Evolutionary conservation across 2,329 filamentous ascomycete genomes (phyloP).

Genomic region (Sporothrix phasma): DNA sequence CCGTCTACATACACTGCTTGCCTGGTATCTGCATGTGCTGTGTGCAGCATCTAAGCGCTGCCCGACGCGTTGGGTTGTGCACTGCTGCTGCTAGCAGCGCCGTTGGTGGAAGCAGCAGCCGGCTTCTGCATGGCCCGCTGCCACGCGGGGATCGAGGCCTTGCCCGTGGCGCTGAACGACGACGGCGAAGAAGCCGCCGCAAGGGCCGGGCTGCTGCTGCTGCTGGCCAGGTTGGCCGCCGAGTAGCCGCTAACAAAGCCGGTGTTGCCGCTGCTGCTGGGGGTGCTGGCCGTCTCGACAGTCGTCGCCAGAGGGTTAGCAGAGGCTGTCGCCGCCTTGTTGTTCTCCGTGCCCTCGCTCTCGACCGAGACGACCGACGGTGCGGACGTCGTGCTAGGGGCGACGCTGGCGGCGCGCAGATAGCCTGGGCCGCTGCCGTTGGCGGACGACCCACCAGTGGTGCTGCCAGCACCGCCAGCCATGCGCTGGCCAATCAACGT

Average conservation of each 20-base stretch:
- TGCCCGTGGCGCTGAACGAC: constrained; percentile 41
- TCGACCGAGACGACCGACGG: constrained; percentile 14
- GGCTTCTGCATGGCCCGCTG: constrained; percentile 63
- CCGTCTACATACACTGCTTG: not conserved
- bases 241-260: constrained; percentile 11
- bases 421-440: constrained; percentile 21
- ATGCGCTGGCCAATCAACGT: constrained; percentile 63
- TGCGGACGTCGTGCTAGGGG: constrained; percentile 18
- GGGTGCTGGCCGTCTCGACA: constrained; percentile 17
- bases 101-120: constrained; percentile 39
- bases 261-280: constrained; percentile 12
- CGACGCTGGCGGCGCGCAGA: constrained; percentile 23
- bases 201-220: not conserved
- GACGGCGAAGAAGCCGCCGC: constrained; percentile 29
- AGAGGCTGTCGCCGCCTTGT: not conserved
- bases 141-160: constrained; percentile 69
- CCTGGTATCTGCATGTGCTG: not conserved
- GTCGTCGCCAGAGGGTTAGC: constrained; percentile 17
- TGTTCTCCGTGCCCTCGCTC: constrained; percentile 18
- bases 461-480: constrained; percentile 32
- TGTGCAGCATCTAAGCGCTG: constrained; percentile 8
- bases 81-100: constrained; percentile 4
- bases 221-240: constrained; percentile 6
- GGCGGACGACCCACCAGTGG: not conserved
- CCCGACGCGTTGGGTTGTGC: constrained; percentile 4